Evolutionary conservation across 495 filamentous ascomycete species (phyloP).

Genomic region (Podospora pseudoanserina): DNA sequence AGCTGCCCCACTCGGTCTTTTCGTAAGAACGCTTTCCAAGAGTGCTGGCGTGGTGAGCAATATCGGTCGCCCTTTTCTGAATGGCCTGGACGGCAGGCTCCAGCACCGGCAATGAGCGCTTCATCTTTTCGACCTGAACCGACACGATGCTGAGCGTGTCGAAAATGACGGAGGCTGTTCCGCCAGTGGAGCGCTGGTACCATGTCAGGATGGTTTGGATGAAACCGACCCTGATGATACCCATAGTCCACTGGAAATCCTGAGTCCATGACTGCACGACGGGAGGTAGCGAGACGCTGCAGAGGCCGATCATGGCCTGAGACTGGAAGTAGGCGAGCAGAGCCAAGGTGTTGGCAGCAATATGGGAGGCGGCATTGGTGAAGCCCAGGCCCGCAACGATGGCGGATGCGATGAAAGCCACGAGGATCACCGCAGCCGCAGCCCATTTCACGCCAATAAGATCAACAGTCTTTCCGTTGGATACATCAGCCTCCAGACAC

Average conservation of each 20-base stretch:
- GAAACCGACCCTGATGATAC: conserved; percentile 85
- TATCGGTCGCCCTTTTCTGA: conserved; percentile 45
- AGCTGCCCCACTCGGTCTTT: conserved; percentile 49
- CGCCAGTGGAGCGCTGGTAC: conserved; percentile 94
- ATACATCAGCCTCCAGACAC: conserved; percentile 84
- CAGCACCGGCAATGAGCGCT: conserved; percentile 45
- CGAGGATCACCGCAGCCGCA: conserved; percentile 78
- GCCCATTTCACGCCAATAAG: conserved; percentile 85
- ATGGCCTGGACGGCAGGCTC: conserved; percentile 39
- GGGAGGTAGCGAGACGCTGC: conserved; percentile 77
- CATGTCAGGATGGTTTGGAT: conserved; percentile 86
- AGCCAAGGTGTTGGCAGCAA: conserved; percentile 88
- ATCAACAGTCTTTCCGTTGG: conserved; percentile 87
- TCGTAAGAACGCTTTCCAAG: conserved; percentile 45
- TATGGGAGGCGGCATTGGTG: conserved; percentile 95
- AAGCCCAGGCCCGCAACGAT: conserved; percentile 79
- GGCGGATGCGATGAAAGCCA: conserved; percentile 79
- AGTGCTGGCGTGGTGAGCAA: conserved; percentile 39
- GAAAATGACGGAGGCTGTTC: conserved; percentile 76
- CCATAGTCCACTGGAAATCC: conserved; percentile 99
- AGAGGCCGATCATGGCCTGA: conserved; percentile 93
- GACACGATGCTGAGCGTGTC: conserved; percentile 70
- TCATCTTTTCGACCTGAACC: conserved; percentile 73
- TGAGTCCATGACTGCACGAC: conserved; percentile 94
- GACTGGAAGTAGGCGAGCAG: conserved; percentile 95